A percentile compares a stretch with the other conserved stretches of the same genome.
phyloP scores from a whole-genome alignment of 1,139 yeast species.

The Debaryomyces udenii region DNA sequence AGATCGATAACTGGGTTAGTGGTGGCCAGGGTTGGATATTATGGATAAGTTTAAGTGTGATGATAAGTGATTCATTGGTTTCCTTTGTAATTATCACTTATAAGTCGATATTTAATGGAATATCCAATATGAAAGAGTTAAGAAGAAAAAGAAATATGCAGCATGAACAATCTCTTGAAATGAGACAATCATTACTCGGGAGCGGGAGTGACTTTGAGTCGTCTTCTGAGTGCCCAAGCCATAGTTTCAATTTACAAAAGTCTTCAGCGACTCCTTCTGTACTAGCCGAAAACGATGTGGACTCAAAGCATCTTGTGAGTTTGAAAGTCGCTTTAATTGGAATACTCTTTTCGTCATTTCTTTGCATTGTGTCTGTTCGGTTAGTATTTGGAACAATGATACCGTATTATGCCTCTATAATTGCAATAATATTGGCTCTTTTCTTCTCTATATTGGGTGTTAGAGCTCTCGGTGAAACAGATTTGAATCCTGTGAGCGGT shows the following conservation, averaged over 20 bases:
- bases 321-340: slow-evolving; percentile 59
- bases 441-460: slow-evolving; percentile 84
- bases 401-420: slow-evolving; percentile 68
- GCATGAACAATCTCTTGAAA: slow-evolving; percentile 12
- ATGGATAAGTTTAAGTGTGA: slow-evolving; percentile 90
- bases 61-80: slow-evolving; percentile 90
- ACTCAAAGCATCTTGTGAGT: slow-evolving; percentile 52
- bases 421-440: slow-evolving; percentile 75
- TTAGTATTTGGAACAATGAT: slow-evolving; percentile 69
- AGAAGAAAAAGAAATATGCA: slow-evolving; percentile 8
- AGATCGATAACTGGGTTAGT: slow-evolving; percentile 85
- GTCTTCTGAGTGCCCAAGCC: neutral
- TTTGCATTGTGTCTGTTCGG: slow-evolving; percentile 68
- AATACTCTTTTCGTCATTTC: slow-evolving; percentile 59
- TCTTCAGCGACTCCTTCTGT: neutral
- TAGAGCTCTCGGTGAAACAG: slow-evolving; percentile 94
- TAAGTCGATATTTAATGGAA: slow-evolving; percentile 36
- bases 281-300: slow-evolving; percentile 17
- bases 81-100: slow-evolving; percentile 69
- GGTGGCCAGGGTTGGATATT: slow-evolving; percentile 98
- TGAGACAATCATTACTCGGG: slow-evolving; percentile 13
- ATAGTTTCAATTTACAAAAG: neutral
- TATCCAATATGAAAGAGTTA: slow-evolving; percentile 4
- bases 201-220: slow-evolving; percentile 18
- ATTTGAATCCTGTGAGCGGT: slow-evolving; percentile 94